Conservation (phyloP, 2,329 filamentous ascomycete species). For the Diplocarpon rosae region DNA sequence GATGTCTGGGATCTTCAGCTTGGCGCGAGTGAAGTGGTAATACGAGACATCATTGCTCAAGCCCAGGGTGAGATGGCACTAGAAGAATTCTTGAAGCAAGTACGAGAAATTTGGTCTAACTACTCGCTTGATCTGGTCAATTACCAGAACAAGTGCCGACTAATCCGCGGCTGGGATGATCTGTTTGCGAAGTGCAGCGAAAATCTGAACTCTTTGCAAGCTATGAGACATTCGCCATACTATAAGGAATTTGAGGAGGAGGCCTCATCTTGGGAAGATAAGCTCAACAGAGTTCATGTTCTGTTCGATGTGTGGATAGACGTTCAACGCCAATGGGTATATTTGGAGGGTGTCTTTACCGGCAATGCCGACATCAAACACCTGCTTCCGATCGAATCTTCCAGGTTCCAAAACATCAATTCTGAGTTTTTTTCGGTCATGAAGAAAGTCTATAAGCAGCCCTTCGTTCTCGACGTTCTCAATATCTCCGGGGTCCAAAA, state of each 20-base stretch:
- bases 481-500: conserved; percentile 94
- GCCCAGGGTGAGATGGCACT: conserved; percentile 97
- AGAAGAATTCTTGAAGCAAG: conserved; percentile 93
- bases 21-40: conserved; percentile 72
- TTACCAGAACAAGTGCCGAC: conserved; percentile 95
- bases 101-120: conserved; percentile 92
- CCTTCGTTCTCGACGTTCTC: conserved; percentile 89
- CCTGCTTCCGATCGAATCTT: conserved; percentile 88
- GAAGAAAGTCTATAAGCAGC: conserved; percentile 98
- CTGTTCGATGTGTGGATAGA: conserved; percentile 99
- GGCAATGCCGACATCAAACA: conserved; percentile 99
- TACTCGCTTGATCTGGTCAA: conserved; percentile 90
- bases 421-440: conserved; percentile 98
- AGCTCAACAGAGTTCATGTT: conserved; percentile 91
- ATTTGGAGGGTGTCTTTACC: conserved; percentile 96
- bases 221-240: conserved; percentile 98
- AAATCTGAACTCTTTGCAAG: conserved; percentile 92
- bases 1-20: conserved; percentile 98
- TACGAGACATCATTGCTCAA: conserved; percentile 88
- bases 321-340: conserved; percentile 99
- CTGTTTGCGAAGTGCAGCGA: conserved; percentile 98
- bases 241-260: conserved; percentile 99
- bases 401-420: conserved; percentile 98
- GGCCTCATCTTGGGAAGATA: conserved; percentile 93
- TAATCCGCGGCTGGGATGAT: conserved; percentile 97